Base-by-base conservation (phyloP, 108 stramenopile genomes). In the Nitzschia putrida region DNA sequence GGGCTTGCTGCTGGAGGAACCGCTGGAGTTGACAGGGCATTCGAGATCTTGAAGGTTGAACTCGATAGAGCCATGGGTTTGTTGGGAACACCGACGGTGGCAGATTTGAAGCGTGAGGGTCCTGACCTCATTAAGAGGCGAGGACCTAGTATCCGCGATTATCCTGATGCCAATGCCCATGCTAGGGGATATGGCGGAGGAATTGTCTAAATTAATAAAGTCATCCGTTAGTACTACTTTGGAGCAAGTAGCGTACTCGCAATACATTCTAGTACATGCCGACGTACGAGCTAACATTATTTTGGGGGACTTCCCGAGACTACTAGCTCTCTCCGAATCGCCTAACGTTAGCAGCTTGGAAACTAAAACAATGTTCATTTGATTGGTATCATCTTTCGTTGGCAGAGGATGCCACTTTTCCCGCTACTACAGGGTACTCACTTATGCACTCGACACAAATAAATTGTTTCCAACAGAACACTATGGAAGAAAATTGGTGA, bases 1-100 rank as follows among this genome's bases (percentile, higher is more conserved):
- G 98, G 97, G 67, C 86, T 99, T 53, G 95, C 97, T 40, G 94
- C 91, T 52, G 94, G 94, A 51, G 91, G 94, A 22, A 76, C 83
- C 0, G 92, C 84, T 29, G 94, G 94, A 64, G 91, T 95, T 41
- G 84, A 83, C 71, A 92, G 90, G 81, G 91, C 94, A 13, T 86
- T 86, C 57, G 91, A 95, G 42, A 95, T 95, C 66, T 73, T 95
- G 22, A 85, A 82, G 66, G 84, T 85, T 8, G 94, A 95, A 57
- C 81, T 95, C 12, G 94, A 95, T 61, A 79, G 94, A 20, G 94
- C 94, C 7, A 95, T 95, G 94, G 94, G 94, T 57, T 76, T 95
- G 38, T 78, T 95, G 23, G 94, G 94, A 68, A 85, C 88, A 25
- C 88, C 86, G 4, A 95, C 88, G 6, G 94, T 95, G 12, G 91